Evolutionary conservation across 331 rosid genomes (phyloP), one percentile per base, ranked within the genome.

Genomic region (Quercus phellos): DNA sequence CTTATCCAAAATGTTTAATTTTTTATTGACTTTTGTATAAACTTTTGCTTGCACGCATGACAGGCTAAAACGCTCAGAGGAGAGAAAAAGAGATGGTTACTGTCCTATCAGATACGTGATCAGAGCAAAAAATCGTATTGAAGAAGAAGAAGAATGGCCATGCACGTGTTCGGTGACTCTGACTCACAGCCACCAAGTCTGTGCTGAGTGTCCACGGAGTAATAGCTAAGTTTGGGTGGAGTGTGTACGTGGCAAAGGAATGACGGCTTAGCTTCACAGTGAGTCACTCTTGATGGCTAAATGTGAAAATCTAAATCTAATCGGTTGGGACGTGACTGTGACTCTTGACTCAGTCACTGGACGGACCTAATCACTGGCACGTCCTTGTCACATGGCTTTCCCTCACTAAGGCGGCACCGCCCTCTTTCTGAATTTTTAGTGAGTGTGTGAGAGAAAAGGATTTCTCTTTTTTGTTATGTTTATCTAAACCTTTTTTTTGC

Each of bases 351-450:
- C 19, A 19, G 73, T 76, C 83, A 38, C 46, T 38, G 46, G 46
- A 38, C 3, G 12, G 67, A 77, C 74, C 70, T 51, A 4, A 74
- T 26, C 78, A 59, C 78, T 17, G 77, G 81, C 90, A 81, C 82
- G 86, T 88, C 94, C 80, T 73, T 85, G 86, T 92, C 91, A 83
- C 90, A 81, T 85, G 93, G 66, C 75, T 77, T 90, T 76, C 86
- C 94, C 85, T 81, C 27, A 43, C 24, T 17, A 76, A 2, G 34
- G 32, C 83, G 97, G 92, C 95, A 90, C 89, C 92, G 89, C 84
- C 93, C 90, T 27, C 2, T 4, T 66, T 17, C 13, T 43, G 32
- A 13, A 46, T 43, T 66, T 51, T 4, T 3, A 21, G n/a, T n/a
- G 27, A 30, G 61, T 22, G 8, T 4, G 1, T 21, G 6, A 73